Conservation (phyloP, 306 rosid species). For the Macrotyloma uniflorum region DNA sequence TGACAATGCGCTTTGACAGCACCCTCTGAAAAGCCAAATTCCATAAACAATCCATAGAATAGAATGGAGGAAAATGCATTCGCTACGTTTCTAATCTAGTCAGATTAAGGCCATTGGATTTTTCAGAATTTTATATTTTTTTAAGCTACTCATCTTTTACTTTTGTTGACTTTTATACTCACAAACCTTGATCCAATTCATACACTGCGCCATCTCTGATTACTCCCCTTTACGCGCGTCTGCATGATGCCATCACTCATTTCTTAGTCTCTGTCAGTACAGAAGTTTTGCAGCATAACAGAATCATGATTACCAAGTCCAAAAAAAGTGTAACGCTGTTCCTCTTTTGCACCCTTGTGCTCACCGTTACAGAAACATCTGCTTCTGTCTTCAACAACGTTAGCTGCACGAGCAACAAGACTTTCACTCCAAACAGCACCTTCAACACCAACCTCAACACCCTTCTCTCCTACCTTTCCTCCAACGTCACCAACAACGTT, state of each 20-base stretch:
- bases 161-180: conserved; percentile 16
- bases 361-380: conserved; percentile 29
- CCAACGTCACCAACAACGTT: conserved; percentile 37
- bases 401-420: conserved; percentile 39
- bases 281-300: conserved; percentile 4
- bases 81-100: neutral
- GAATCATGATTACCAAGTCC: conserved; percentile 18
- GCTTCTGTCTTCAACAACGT: conserved; percentile 52
- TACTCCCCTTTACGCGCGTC: neutral
- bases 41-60: neutral
- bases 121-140: no score
- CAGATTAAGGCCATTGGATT: neutral
- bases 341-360: neutral
- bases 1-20: conserved; percentile 18
- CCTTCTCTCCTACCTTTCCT: conserved; percentile 46
- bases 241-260: neutral
- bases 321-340: neutral
- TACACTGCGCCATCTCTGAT: neutral
- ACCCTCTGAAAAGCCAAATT: neutral
- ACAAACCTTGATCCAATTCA: neutral
- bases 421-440: conserved; percentile 47
- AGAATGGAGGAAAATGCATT: neutral
- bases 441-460: conserved; percentile 40
- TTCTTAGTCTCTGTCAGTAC: neutral
- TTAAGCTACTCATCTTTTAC: neutral